phyloP scores from a whole-genome alignment of 2,329 filamentous ascomycete species.

The Ophiostoma piceae region DNA sequence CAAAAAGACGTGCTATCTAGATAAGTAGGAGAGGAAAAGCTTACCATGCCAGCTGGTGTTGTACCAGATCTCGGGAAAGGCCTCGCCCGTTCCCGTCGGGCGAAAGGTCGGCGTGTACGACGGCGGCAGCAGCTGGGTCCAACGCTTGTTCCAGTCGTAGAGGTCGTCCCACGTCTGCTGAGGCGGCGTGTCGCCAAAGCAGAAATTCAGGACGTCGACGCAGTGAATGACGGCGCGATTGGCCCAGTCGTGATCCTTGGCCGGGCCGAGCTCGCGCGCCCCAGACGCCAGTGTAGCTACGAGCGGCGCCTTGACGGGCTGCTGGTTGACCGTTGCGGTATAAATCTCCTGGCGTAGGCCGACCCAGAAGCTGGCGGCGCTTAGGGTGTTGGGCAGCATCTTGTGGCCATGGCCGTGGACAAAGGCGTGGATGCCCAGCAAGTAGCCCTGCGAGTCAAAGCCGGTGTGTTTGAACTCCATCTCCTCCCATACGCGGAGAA shows the following conservation, averaged over 20 bases:
- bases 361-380: constrained; percentile 53
- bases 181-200: constrained; percentile 45
- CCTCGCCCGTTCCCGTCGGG: constrained; percentile 35
- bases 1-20: no score
- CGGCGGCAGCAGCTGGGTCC: constrained; percentile 43
- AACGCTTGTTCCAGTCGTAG: constrained; percentile 42
- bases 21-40: no score
- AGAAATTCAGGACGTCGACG: constrained; percentile 59
- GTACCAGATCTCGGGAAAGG: constrained; percentile 56
- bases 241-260: constrained; percentile 52
- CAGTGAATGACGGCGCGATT: constrained; percentile 58
- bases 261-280: constrained; percentile 40
- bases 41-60: constrained; percentile 47
- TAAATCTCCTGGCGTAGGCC: constrained; percentile 57
- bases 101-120: constrained; percentile 54
- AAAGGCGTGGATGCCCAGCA: constrained; percentile 44
- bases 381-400: constrained; percentile 40
- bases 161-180: constrained; percentile 42
- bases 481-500: constrained; percentile 54
- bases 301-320: constrained; percentile 46
- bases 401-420: constrained; percentile 40
- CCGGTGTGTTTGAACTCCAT: constrained; percentile 44
- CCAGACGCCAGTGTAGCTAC: constrained; percentile 46
- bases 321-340: constrained; percentile 46
- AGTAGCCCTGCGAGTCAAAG: constrained; percentile 44